Conservation (phyloP, 441 rosid species). For the Gossypium trilobum region DNA sequence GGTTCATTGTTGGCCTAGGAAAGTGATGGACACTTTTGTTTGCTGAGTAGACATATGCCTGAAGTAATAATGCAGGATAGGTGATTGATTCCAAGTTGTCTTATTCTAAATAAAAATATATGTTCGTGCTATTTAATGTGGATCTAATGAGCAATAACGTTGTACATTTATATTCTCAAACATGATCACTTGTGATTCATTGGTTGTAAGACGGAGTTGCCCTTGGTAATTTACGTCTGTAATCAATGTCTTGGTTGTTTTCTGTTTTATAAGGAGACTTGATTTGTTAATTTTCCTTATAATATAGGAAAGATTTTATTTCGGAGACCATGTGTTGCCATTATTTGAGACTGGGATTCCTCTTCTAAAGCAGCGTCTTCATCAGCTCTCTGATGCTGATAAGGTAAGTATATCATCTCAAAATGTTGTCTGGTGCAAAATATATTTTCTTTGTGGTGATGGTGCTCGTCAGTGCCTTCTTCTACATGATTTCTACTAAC, state of each 20-base stretch:
- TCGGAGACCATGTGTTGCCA: conserved; percentile 90
- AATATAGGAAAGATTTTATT: conserved; percentile 86
- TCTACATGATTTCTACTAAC: background rate
- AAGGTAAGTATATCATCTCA: conserved; percentile 38
- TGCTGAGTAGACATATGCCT: background rate
- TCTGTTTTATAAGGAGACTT: background rate
- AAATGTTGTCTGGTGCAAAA: background rate
- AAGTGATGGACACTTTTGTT: background rate
- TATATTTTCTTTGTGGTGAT: background rate
- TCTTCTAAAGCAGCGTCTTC: conserved; percentile 68
- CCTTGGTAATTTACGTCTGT: background rate
- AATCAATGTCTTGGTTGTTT: background rate
- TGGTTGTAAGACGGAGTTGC: background rate
- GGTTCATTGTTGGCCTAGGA: background rate
- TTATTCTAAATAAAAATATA: background rate
- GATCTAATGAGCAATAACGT: background rate
- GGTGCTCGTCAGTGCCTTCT: background rate
- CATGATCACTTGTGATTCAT: background rate
- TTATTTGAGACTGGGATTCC: conserved; percentile 95
- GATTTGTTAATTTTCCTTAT: conserved; percentile 12
- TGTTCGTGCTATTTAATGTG: background rate
- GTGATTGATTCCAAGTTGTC: background rate
- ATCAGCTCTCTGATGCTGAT: conserved; percentile 58
- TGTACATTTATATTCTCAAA: background rate
- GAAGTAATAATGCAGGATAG: background rate